Conservation (phyloP, 2,329 filamentous ascomycete genomes). For the Colletotrichum plurivorum region DNA sequence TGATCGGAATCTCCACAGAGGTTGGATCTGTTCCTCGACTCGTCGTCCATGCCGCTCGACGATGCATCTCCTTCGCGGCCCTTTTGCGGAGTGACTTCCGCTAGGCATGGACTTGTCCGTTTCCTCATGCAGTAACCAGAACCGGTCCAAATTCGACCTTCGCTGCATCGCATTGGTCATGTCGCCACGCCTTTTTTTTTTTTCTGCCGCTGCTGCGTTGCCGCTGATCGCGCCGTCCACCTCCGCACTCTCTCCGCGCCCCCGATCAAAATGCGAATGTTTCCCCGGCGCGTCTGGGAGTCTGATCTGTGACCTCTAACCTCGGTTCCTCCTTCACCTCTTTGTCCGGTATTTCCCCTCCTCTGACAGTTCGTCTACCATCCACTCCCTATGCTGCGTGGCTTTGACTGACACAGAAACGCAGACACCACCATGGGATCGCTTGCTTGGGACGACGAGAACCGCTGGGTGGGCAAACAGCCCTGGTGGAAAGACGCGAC, state of each 20-base stretch:
- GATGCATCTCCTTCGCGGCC: slow-evolving; percentile 25
- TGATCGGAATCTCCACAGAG: slow-evolving; percentile 20
- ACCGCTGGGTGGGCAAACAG: slow-evolving; percentile 50
- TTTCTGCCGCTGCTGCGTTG: slow-evolving; percentile 16
- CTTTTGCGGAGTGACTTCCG: slow-evolving; percentile 26
- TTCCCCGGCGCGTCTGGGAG: slow-evolving; percentile 10
- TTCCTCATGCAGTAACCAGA: background rate
- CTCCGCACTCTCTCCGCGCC: slow-evolving; percentile 1
- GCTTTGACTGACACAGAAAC: background rate
- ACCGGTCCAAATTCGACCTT: background rate
- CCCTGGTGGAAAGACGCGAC: slow-evolving; percentile 63
- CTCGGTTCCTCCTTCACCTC: background rate
- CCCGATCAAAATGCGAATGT: slow-evolving; percentile 31
- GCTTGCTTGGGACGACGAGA: slow-evolving; percentile 48
- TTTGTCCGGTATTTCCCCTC: background rate
- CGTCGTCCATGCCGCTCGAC: slow-evolving; percentile 5
- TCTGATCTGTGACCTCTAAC: slow-evolving; percentile 15
- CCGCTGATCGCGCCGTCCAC: slow-evolving; percentile 23
- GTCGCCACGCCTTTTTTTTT: slow-evolving; percentile 22
- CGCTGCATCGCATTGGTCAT: slow-evolving; percentile 15
- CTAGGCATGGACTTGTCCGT: background rate
- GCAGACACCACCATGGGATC: slow-evolving; percentile 50
- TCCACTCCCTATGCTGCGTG: background rate
- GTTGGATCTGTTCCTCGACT: slow-evolving; percentile 4
- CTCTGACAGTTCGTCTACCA: background rate